A percentile compares a stretch with the other conserved stretches of the same genome.
Evolutionary conservation across 2,329 filamentous ascomycete species (phyloP).

Genomic region (Clarireedia homoeocarpa): DNA sequence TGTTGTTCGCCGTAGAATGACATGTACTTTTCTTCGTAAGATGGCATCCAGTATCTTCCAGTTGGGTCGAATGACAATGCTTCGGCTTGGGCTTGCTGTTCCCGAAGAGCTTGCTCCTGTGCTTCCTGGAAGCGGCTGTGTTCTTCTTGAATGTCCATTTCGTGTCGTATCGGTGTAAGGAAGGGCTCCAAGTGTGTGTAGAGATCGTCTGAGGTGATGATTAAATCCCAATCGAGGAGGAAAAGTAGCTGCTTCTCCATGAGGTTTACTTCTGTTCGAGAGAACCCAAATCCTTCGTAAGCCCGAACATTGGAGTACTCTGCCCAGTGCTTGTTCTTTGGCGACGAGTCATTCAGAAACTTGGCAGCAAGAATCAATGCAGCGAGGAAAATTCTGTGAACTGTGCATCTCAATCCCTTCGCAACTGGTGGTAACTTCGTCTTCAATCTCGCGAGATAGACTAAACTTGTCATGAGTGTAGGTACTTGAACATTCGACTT

Average conservation of each 20-base stretch:
- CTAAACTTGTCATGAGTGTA: constrained; percentile 92
- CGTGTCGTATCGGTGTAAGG: constrained; percentile 71
- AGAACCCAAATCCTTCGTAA: constrained; percentile 73
- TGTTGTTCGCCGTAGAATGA: constrained; percentile 14
- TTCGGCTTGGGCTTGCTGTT: constrained; percentile 19
- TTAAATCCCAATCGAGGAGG: constrained; percentile 88
- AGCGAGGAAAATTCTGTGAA: constrained; percentile 94
- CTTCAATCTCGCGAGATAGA: constrained; percentile 83
- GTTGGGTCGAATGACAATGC: constrained; percentile 14
- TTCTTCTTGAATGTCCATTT: constrained; percentile 33
- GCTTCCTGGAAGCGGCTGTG: constrained; percentile 15
- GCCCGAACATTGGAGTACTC: constrained; percentile 73
- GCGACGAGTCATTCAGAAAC: constrained; percentile 96
- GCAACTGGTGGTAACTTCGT: constrained; percentile 84
- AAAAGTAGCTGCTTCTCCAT: constrained; percentile 99
- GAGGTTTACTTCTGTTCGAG: constrained; percentile 89
- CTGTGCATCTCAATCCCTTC: constrained; percentile 92
- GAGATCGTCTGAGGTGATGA: constrained; percentile 77
- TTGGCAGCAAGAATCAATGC: constrained; percentile 82
- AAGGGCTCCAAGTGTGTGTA: constrained; percentile 83
- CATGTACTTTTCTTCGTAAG: constrained; percentile 8
- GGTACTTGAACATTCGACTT: constrained; percentile 95
- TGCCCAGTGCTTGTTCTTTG: constrained; percentile 99
- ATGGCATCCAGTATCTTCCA: constrained; percentile 23
- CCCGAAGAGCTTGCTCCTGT: constrained; percentile 15